Base-by-base conservation (phyloP, 169 alveolate species). In the Plasmodium gonderi region DNA sequence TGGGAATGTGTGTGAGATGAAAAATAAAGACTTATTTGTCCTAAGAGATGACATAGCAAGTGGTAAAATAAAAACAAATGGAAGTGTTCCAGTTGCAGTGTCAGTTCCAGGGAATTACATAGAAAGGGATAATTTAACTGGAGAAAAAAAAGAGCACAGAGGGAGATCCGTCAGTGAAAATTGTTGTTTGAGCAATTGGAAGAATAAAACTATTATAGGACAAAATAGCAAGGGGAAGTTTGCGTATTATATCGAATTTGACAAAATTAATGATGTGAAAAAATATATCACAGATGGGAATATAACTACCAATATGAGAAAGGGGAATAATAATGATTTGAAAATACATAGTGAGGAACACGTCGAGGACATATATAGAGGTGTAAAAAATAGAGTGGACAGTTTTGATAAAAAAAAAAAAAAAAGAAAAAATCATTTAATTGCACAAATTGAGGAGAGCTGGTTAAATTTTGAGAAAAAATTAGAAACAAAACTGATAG, bases 241-340 rank as follows among this genome's bases (percentile, higher is more conserved):
- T 65, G 12, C 94, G 26, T 90, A 90, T 72, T 90, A 90, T 78
- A 90, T 90, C 23, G 94, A 90, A 49, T 90, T 90, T 90, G 74
- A 78, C 51, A 60, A 90, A 29, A 20, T 11, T 12, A 64, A 90
- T n/a, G 60, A 79, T 65, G 83, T 69, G 36, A 83, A 51, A 36
- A 40, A 77, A 17, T 33, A 14, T 79, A 36, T 33, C 6, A 77
- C 26, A 44, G 64, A 72, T 20, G 64, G 51, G 23, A 36, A 6
- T 5, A 40, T 29, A 33, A 20, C 9, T 17, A 9, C 29, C 8
- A 14, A 14, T 38, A 23, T 26, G 14, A 44, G 49, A 72, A 23
- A 36, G 2, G 36, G n/a, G 9, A 14, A 26, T 36, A 14, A 26
- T 36, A 42, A n/a, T 17, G 45, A n/a, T 67, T 67, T 47, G 31